Evolutionary conservation across 2,329 filamentous ascomycete genomes (phyloP).

Genomic region (Trichoderma afroharzianum): DNA sequence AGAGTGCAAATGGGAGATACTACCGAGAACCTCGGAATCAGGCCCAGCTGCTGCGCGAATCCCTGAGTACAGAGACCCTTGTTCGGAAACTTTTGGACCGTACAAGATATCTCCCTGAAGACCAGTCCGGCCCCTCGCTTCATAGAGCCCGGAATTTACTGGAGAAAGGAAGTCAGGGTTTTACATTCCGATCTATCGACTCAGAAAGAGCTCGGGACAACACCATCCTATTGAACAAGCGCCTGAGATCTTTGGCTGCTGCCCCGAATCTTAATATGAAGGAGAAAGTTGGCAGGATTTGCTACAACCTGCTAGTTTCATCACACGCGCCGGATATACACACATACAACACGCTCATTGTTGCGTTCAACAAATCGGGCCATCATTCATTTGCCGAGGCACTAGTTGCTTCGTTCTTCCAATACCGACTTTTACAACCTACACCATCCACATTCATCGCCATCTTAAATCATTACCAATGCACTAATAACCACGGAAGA

Average conservation of each 20-base stretch:
- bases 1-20: conserved; percentile 21
- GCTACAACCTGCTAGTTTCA: conserved; percentile 65
- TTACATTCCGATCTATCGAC: conserved; percentile 30
- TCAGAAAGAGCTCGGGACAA: conserved; percentile 25
- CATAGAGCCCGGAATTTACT: conserved; percentile 29
- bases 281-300: conserved; percentile 42
- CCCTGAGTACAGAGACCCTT: conserved; percentile 26
- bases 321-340: conserved; percentile 59
- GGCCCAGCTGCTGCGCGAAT: conserved; percentile 29
- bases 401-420: conserved; percentile 51
- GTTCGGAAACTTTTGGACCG: conserved; percentile 31
- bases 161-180: conserved; percentile 19
- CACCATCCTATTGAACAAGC: conserved; percentile 28
- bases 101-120: conserved; percentile 24
- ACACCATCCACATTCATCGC: conserved; percentile 48
- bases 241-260: conserved; percentile 29
- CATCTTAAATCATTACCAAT: conserved; percentile 49
- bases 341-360: conserved; percentile 68
- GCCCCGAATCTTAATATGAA: conserved; percentile 26
- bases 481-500: conserved; percentile 37
- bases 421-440: conserved; percentile 41
- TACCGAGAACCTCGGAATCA: conserved; percentile 25
- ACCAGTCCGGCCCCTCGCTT: conserved; percentile 26
- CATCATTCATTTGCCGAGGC: conserved; percentile 48
- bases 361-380: conserved; percentile 56